Base-by-base conservation (phyloP, 352 stramenopile species). In the Phytophthora fragariaefolia region DNA sequence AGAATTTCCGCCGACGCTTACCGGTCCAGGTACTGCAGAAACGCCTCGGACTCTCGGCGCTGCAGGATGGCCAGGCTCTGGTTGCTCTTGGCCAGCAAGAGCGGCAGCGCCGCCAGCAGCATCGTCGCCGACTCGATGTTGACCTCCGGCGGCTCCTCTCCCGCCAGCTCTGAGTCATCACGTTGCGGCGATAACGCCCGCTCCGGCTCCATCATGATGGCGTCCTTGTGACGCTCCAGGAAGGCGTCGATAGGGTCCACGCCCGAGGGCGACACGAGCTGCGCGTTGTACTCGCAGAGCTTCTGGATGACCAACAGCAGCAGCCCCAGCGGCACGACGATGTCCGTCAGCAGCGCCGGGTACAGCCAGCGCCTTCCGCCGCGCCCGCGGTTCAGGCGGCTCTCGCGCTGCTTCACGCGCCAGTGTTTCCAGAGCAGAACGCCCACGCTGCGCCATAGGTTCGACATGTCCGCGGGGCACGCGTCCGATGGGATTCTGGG, bases 401-500 rank as follows among this genome's bases (percentile, higher is more conserved):
- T 91, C 65, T 92, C 81, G 65, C 84, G 86, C 79, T 92, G 87
- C 74, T 93, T 93, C 15, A 87, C 58, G 71, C 84, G 84, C 85
- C 85, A 95, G 67, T 91, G 90, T 72, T 93, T 95, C 82, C 83
- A 90, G 43, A 93, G 80, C 62, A 95, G 65, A 56, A 91, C 80
- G 66, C 80, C 53, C 20, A 83, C 64, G 60, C 50, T 75, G 47
- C 66, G 56, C 76, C 76, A 82, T 48, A 72, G 50, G 20, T 22
- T 30, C n/a, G 55, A 15, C 65, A 73, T 68, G 15, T 60, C 46
- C 9, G 18, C n/a, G n/a, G 34, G 40, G 18, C 18, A 45, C 26
- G 54, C 36, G 38, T 24, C 30, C 38, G 5, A 28, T 10, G 15
- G 34, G 36, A 60, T 51, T 58, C 32, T 58, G 51, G 22, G 53